Conservation (phyloP, 345 rosid genomes). For the Hibiscus tridactylites region DNA sequence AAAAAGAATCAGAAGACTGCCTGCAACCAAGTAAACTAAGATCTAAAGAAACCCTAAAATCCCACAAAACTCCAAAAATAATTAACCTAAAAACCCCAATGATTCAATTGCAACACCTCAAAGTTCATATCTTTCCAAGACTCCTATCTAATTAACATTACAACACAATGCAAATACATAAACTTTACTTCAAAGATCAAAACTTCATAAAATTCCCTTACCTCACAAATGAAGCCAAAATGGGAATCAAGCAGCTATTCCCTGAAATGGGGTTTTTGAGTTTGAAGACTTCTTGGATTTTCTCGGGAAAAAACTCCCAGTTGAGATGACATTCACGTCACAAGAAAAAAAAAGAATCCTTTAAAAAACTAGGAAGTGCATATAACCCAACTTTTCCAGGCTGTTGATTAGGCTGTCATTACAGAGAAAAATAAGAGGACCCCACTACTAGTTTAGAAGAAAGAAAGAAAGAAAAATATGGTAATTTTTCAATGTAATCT, state of each 20-base stretch:
- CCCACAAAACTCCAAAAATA: background rate
- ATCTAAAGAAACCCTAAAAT: slow-evolving; percentile 8
- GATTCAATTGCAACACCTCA: background rate
- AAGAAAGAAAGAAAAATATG: background rate
- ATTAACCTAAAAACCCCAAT: background rate
- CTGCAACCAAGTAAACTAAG: slow-evolving; percentile 2
- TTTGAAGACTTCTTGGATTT: background rate
- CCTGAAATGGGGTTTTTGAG: slow-evolving; percentile 2
- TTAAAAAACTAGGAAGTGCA: background rate
- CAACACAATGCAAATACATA: background rate
- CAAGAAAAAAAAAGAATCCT: slow-evolving; percentile 6
- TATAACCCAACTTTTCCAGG: slow-evolving; percentile 66
- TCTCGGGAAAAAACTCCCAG: slow-evolving; percentile 21
- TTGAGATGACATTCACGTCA: slow-evolving; percentile 16
- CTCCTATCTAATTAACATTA: slow-evolving; percentile 18
- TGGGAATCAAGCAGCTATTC: slow-evolving; percentile 6
- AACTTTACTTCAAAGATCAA: slow-evolving; percentile 7
- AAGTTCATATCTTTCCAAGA: background rate
- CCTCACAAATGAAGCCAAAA: slow-evolving; percentile 22
- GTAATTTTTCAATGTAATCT: background rate
- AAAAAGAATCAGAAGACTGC: background rate
- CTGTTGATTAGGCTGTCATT: slow-evolving; percentile 81
- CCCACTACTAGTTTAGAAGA: slow-evolving; percentile 23
- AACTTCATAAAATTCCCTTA: slow-evolving; percentile 19
- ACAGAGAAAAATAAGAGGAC: slow-evolving; percentile 25